These are phyloP conservation scores for Phytopythium oedochilum DNA, from an alignment of 352 stramenopile genomes.

Conservation along the genomic window DNA sequence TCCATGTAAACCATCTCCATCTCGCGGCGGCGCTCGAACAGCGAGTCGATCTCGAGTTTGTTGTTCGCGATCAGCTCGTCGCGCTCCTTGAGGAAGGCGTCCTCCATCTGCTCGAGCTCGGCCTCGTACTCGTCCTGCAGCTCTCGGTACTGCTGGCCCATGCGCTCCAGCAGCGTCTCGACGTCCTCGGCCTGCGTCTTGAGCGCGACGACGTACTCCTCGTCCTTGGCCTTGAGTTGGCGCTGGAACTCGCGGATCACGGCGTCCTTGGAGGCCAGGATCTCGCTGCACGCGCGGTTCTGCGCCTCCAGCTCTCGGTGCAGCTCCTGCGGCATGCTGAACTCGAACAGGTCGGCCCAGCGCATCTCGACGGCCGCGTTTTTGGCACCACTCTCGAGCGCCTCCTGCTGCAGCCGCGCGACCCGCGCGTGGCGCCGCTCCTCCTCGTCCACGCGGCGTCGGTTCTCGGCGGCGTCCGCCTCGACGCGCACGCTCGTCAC, in stretches of 20 bases:
- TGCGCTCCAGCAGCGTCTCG: conserved; percentile 85
- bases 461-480: conserved; percentile 88
- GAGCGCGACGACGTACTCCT: conserved; percentile 92
- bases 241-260: conserved; percentile 89
- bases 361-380: conserved; percentile 94
- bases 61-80: conserved; percentile 88
- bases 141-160: conserved; percentile 91
- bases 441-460: conserved; percentile 88
- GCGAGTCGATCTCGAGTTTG: conserved; percentile 88
- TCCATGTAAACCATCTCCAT: conserved; percentile 95
- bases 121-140: conserved; percentile 93
- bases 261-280: conserved; percentile 88
- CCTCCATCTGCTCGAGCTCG: conserved; percentile 92
- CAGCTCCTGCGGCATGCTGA: conserved; percentile 92
- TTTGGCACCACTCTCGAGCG: conserved; percentile 82
- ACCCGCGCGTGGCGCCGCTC: conserved; percentile 81
- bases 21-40: conserved; percentile 90
- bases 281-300: conserved; percentile 83
- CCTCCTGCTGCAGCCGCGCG: conserved; percentile 89
- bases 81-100: conserved; percentile 91
- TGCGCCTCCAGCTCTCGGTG: conserved; percentile 88
- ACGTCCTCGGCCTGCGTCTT: conserved; percentile 90
- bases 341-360: conserved; percentile 89
- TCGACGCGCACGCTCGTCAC: conserved; percentile 90
- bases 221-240: conserved; percentile 92